Base-by-base conservation (phyloP, 192 early-diverging fungal species). In the Coemansia sp. region DNA sequence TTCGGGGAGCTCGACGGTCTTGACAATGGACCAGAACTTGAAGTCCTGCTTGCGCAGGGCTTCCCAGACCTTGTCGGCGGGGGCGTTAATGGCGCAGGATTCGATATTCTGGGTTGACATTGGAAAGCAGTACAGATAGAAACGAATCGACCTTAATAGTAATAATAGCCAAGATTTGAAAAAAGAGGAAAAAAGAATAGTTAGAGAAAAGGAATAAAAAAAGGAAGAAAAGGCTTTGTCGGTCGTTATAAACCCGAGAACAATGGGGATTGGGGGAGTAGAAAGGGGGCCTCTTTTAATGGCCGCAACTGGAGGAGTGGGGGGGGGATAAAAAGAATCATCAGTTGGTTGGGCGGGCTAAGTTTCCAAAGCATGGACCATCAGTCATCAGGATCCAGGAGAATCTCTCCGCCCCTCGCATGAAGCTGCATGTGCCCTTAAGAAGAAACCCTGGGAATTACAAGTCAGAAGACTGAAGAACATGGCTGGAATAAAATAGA, bases 1-100 rank as follows among this genome's bases (percentile, higher is more conserved):
- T 21, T 67, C n/a, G 54, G 63, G 39, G 12, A 67, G 58, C 64
- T 82, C 71, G 60, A 66, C 66, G 6, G 68, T 68, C 74, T 82
- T 77, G 48, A 82, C 80, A 46, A 77, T 61, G 26, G 80, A 69
- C 80, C 80, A 82, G 68, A 82, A 82, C 61, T 43, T 57, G 58
- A 82, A 82, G 71, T 82, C 71, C 66, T 71, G 74, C 51, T 62
- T 51, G 40, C 61, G 59, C 37, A 82, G 41, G n/a, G 63, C 71
- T 18, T 41, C 67, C 80, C 80, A 82, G 22, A 76, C 74, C 60
- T 63, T 70, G 37, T 55, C 43, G 12, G 62, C 51, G 9, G 80
- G 68, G 40, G 74, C 80, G 60, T 77, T 76, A 62, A 82, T 71
- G 45, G 77, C 74, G 49, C 80, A 66, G 5, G 80, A 77, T 57